These are phyloP conservation scores for Oidium heveae DNA, from an alignment of 2,329 filamentous ascomycete genomes.

Conservation along the genomic window DNA sequence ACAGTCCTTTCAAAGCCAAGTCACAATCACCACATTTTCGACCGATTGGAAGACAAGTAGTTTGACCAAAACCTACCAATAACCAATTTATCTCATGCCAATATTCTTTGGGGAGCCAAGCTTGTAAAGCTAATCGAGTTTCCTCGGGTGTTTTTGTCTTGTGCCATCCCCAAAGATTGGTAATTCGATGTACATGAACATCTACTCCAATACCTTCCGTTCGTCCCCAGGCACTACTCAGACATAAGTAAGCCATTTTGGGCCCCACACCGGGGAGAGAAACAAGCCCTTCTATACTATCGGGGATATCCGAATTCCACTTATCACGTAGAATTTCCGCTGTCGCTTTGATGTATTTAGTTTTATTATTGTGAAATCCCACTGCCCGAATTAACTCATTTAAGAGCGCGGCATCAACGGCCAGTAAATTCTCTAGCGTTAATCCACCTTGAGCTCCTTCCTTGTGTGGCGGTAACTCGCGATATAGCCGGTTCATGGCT, in stretches of 20 bases:
- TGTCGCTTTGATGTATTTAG: constrained; percentile 40
- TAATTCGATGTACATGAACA: constrained; percentile 52
- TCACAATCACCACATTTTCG: constrained; percentile 62
- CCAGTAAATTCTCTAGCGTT: constrained; percentile 36
- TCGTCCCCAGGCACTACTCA: constrained; percentile 43
- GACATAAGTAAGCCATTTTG: constrained; percentile 50
- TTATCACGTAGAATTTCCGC: constrained; percentile 35
- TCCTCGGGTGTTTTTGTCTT: constrained; percentile 43
- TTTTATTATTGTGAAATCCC: constrained; percentile 55
- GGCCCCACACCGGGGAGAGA: constrained; percentile 44
- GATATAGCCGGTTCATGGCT: constrained; percentile 40
- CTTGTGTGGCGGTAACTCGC: constrained; percentile 23
- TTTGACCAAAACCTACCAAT: constrained; percentile 49
- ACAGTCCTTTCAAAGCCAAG: constrained; percentile 50
- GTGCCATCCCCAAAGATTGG: constrained; percentile 47
- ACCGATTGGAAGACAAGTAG: constrained; percentile 40
- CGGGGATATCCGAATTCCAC: constrained; percentile 38
- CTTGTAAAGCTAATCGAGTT: constrained; percentile 34
- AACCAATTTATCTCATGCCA: constrained; percentile 56
- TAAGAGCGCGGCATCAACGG: constrained; percentile 28
- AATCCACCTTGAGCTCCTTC: constrained; percentile 20
- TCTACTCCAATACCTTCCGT: constrained; percentile 33
- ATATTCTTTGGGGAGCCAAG: constrained; percentile 40
- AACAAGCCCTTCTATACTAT: constrained; percentile 36
- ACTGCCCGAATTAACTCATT: constrained; percentile 42